Evolutionary conservation across 2,329 filamentous ascomycete genomes (phyloP), one percentile per base, ranked within the genome.

Genomic region (Colletotrichum scovillei): DNA sequence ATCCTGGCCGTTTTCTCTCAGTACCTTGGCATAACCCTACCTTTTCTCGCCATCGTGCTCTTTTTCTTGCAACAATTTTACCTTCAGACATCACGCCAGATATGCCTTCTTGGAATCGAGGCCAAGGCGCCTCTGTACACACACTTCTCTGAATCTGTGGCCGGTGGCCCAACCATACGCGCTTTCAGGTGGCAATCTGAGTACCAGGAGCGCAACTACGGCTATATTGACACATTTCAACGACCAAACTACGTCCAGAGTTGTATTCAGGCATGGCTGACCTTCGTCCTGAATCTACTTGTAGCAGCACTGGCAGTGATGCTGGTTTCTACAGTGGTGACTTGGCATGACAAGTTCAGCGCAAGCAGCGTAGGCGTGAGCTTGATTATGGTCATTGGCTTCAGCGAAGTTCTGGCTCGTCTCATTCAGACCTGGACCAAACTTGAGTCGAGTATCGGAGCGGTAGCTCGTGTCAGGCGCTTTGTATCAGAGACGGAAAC

Each of bases 61-160:
- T 82, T 78, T 38, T 66, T 78, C 11, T 65, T 82, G 19, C 79
- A 80, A 52, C 75, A 76, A 14, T 81, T 79, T 59, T 82, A 82
- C 57, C 79, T 83, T 0, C 78, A 76, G 28, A 83, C 81, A 4
- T 82, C 81, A 0, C 75, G 81, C 0, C 82, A 83, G 74, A 59
- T 83, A 1, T 78, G 81, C 14, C 74, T 80, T 4, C 74, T 82
- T 11, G 81, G 81, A 8, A 76, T 82, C 5, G 81, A 82, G 42
- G 77, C 80, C 12, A 82, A 82, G 67, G 77, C 78, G 9, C 81
- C 81, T 5, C 74, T 82, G 0, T 82, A 81, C 56, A 78, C 78
- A 2, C 77, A 79, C 60, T 82, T 82, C 57, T 75, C 73, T 24
- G 78, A 79, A 42, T 77, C 77, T 1, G 69, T 77, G 12, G 56